Base-by-base conservation (phyloP, 495 filamentous ascomycete species). In the Aspergillus hancockii region DNA sequence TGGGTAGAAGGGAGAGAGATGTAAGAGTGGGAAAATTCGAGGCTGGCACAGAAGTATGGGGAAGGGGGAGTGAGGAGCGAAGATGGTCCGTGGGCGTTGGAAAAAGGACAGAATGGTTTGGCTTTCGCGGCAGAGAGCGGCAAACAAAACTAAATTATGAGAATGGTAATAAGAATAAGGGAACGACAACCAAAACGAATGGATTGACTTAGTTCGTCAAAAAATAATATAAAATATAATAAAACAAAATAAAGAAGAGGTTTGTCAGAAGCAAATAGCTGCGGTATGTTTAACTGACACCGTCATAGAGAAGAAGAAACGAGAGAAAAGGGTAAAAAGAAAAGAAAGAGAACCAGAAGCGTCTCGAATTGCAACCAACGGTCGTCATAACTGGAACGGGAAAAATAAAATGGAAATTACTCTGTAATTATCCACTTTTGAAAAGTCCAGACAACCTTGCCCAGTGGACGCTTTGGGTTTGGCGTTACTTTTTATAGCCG, bases 401-500 rank as follows among this genome's bases (percentile, higher is more conserved):
- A 21, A 23, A 28, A 13, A n/a, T 8, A 55, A 61, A 34, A 47
- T 36, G 46, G 49, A 54, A 58, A 57, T 14, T 12, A 36, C 31
- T 32, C 46, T 61, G 52, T 52, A 57, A n/a, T n/a, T n/a, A 28
- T 28, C 25, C 25, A 28, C 25, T 28, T 28, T n/a, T 30, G 14
- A 18, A 61, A 52, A 55, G 51, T 32, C 52, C 34, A 40, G 43
- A 36, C 46, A 40, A 51, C 21, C 47, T 28, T 7, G 7, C 25
- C 7, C 7, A 7, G 7, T 3, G 3, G 58, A 54, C 62, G 62
- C 54, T 60, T 52, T 28, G 40, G 57, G 57, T 57, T 53, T 59
- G 52, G 57, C 52, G 38, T 58, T 64, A 36, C 62, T 60, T 64
- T 64, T 64, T 58, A 55, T 57, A 57, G 57, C 25, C 14, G 34